phyloP scores from a whole-genome alignment of 305 asterid species.

The Fraxinus velutina region DNA sequence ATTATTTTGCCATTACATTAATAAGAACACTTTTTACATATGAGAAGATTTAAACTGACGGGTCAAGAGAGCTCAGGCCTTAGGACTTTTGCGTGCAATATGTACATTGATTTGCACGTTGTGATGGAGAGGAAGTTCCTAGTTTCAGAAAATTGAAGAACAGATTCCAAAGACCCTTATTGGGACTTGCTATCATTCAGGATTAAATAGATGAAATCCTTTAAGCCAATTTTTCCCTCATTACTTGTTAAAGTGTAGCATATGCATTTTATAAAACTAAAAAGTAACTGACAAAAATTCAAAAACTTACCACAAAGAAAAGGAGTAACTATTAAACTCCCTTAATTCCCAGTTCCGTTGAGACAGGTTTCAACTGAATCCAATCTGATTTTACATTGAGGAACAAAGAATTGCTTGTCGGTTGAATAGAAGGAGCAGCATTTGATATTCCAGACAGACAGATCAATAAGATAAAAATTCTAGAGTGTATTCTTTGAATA shows the following conservation, averaged over 20 bases:
- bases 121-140: background rate
- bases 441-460: conserved; percentile 3
- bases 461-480: background rate
- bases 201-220: background rate
- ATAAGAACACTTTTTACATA: background rate
- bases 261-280: background rate
- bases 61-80: background rate
- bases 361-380: background rate
- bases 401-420: background rate
- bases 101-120: background rate
- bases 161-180: background rate
- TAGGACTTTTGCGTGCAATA: background rate
- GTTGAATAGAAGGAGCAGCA: background rate
- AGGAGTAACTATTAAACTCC: background rate
- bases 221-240: background rate
- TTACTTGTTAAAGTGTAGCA: background rate
- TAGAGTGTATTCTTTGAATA: background rate
- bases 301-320: background rate
- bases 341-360: background rate
- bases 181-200: background rate
- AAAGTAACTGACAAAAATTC: background rate
- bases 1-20: background rate
- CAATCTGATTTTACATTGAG: background rate
- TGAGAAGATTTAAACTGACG: background rate
- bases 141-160: background rate